Conservation (phyloP, 148 eudicot genomes). For the Vaccinium corymbosum region DNA sequence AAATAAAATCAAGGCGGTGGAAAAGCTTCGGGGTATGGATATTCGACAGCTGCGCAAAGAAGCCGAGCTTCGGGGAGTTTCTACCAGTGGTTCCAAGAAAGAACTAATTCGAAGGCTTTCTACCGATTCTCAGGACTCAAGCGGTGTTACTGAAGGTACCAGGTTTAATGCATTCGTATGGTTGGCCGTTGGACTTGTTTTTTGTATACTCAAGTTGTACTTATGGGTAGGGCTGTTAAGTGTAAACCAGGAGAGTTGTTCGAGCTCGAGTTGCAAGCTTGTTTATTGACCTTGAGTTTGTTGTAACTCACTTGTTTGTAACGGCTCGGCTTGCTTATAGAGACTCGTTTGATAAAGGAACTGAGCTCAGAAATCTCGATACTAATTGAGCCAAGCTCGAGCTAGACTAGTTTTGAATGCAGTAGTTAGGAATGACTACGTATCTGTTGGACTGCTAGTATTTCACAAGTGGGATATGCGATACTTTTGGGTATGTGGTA, state of each 20-base stretch:
- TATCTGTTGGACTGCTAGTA: too few species aligned
- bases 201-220: not conserved
- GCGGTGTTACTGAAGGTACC: slow-evolving; percentile 36
- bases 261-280: too few species aligned
- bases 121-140: slow-evolving; percentile 21
- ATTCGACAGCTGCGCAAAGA: slow-evolving; percentile 55
- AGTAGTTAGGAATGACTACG: not conserved
- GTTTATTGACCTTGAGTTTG: too few species aligned
- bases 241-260: too few species aligned
- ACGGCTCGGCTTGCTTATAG: too few species aligned
- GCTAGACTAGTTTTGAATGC: not conserved
- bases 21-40: slow-evolving; percentile 52
- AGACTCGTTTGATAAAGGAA: too few species aligned
- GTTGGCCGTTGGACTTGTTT: not conserved
- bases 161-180: not conserved
- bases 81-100: slow-evolving; percentile 58
- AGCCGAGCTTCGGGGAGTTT: slow-evolving; percentile 57
- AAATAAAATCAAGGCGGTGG: slow-evolving; percentile 40
- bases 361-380: too few species aligned
- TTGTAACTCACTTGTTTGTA: too few species aligned
- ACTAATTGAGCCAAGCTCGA: too few species aligned
- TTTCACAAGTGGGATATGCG: not conserved
- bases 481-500: not conserved
- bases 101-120: slow-evolving; percentile 66
- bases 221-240: too few species aligned